Conservation (phyloP, 73 alveolate genomes). For the Durusdinium trenchii region DNA sequence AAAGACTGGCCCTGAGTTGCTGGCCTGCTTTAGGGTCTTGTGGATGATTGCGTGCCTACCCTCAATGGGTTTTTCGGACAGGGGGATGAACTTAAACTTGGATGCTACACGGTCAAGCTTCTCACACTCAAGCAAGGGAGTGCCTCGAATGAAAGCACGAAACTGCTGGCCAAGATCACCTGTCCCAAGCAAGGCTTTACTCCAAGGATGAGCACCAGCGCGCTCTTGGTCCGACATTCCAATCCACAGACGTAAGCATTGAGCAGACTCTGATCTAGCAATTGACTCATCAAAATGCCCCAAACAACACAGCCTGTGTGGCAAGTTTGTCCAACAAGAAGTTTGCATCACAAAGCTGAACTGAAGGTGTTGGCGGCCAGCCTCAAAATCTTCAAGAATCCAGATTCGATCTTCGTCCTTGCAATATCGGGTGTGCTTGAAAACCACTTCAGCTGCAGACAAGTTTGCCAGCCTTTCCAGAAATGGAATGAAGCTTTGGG, state of each 20-base stretch:
- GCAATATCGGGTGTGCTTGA: neutral
- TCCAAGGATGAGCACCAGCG: neutral
- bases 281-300: neutral
- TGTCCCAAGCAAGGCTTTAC: neutral
- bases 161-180: conserved; percentile 23
- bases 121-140: neutral
- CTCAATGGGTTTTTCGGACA: conserved; percentile 31
- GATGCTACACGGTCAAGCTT: neutral
- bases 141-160: neutral
- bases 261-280: neutral
- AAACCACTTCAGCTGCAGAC: conserved; percentile 27
- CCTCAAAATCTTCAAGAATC: conserved; percentile 38
- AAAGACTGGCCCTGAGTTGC: conserved; percentile 29
- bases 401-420: conserved; percentile 1
- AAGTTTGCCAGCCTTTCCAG: neutral
- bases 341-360: conserved; percentile 35
- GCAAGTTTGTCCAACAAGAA: conserved; percentile 33
- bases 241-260: conserved; percentile 14
- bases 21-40: conserved; percentile 9
- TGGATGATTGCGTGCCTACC: conserved; percentile 43
- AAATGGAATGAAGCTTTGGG: neutral
- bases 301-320: conserved; percentile 25
- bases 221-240: neutral
- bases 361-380: conserved; percentile 30
- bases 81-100: neutral